These are phyloP conservation scores for Pichia terricola DNA, from an alignment of 1,139 yeast species.

Conservation along the genomic window DNA sequence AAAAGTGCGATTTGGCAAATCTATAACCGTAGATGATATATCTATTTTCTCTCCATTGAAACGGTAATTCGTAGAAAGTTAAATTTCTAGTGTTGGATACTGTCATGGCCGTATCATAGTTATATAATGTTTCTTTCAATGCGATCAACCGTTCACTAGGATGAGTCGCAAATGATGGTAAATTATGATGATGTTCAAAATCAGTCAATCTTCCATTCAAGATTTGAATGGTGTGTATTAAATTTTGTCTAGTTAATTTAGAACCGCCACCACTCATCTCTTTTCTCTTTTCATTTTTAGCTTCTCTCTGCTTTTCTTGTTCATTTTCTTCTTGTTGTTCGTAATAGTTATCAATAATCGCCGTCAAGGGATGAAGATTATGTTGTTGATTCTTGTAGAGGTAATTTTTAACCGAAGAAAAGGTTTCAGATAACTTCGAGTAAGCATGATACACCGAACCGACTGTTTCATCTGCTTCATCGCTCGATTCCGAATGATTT, in stretches of 20 bases:
- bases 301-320: neutral
- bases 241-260: slow-evolving; percentile 3
- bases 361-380: slow-evolving; percentile 29
- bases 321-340: slow-evolving; percentile 6
- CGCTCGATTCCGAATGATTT: slow-evolving; percentile 4
- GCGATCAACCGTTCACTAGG: slow-evolving; percentile 33
- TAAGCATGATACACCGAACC: neutral
- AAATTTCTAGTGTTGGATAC: slow-evolving; percentile 50
- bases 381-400: slow-evolving; percentile 18
- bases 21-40: slow-evolving; percentile 79
- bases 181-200: slow-evolving; percentile 17
- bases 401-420: slow-evolving; percentile 18
- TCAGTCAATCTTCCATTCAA: slow-evolving; percentile 14
- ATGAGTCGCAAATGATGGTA: slow-evolving; percentile 16
- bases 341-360: slow-evolving; percentile 42
- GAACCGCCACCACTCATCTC: neutral
- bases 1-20: slow-evolving; percentile 56
- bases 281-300: neutral
- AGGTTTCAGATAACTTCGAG: slow-evolving; percentile 24
- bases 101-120: slow-evolving; percentile 50
- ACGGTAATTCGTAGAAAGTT: slow-evolving; percentile 82
- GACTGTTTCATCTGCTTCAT: slow-evolving; percentile 1
- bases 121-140: slow-evolving; percentile 36
- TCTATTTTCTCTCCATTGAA: slow-evolving; percentile 89
- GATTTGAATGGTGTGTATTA: slow-evolving; percentile 7